phyloP scores from a whole-genome alignment of 371 early-diverging fungal species.

The Mortierella sp. region DNA sequence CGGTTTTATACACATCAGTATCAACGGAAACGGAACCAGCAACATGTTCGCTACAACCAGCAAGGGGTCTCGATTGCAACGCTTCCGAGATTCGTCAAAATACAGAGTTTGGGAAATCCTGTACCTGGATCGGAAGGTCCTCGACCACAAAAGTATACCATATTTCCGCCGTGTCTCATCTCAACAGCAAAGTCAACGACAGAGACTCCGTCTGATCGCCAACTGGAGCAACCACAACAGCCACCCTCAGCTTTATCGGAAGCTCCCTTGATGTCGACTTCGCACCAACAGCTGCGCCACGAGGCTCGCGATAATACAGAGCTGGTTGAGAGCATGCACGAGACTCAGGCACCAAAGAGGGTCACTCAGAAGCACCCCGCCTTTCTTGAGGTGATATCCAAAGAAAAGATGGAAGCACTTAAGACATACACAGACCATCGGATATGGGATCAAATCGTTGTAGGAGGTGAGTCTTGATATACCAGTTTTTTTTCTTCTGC shows the following conservation, averaged over 20 bases:
- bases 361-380: background rate
- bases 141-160: background rate
- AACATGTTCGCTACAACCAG: background rate
- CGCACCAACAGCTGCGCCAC: background rate
- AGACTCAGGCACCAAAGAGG: background rate
- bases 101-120: background rate
- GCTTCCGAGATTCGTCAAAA: background rate
- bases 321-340: background rate
- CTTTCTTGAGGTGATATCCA: constrained; percentile 18
- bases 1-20: background rate
- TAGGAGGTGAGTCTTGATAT: constrained; percentile 38
- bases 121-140: background rate
- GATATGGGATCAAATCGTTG: constrained; percentile 49
- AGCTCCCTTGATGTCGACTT: background rate
- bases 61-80: background rate
- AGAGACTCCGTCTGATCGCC: background rate
- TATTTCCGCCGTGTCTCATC: background rate
- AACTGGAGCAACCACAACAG: background rate
- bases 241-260: background rate
- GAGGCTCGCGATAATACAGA: no score
- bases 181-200: background rate
- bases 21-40: background rate
- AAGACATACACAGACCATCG: constrained; percentile 18
- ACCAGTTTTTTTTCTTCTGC: background rate
- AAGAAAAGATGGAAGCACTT: constrained; percentile 17